phyloP scores from a whole-genome alignment of 805 yeast species.

The Millerozyma miso region DNA sequence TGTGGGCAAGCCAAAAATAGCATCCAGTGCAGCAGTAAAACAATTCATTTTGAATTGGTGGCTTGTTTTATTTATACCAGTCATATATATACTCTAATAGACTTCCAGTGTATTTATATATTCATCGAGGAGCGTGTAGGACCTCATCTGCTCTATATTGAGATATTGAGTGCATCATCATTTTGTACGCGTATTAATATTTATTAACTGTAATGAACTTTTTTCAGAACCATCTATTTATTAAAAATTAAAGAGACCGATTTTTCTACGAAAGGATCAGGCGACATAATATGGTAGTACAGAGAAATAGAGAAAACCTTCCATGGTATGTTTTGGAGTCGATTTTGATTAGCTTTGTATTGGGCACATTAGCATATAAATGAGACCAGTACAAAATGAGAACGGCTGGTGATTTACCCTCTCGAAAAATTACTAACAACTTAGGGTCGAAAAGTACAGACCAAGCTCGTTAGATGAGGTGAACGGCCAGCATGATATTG shows the following conservation, averaged over 20 bases:
- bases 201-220: background rate
- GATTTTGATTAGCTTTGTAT: too few relatives aligned
- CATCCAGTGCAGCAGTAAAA: conserved; percentile 7
- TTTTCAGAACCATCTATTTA: background rate
- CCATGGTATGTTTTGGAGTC: conserved; percentile 51
- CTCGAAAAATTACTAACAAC: conserved; percentile 14
- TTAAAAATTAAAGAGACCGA: too few relatives aligned
- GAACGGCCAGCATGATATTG: conserved; percentile 85
- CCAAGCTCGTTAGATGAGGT: conserved; percentile 83
- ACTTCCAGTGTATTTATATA: background rate
- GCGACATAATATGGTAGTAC: background rate
- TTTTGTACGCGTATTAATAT: background rate
- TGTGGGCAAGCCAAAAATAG: conserved; percentile 19
- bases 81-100: conserved; percentile 2
- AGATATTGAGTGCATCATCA: too few relatives aligned
- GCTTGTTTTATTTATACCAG: conserved; percentile 6
- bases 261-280: background rate
- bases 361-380: too few relatives aligned
- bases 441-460: conserved; percentile 89
- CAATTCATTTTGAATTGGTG: conserved; percentile 12
- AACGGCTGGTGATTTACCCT: too few relatives aligned
- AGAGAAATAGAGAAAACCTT: conserved; percentile 39
- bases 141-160: too few relatives aligned
- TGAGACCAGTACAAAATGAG: too few relatives aligned
- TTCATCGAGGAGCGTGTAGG: background rate